A percentile compares a stretch with the other conserved stretches of the same genome.
These are phyloP conservation scores for Eucalyptus sp. DNA, from an alignment of 345 rosid genomes.

Conservation along the genomic window DNA sequence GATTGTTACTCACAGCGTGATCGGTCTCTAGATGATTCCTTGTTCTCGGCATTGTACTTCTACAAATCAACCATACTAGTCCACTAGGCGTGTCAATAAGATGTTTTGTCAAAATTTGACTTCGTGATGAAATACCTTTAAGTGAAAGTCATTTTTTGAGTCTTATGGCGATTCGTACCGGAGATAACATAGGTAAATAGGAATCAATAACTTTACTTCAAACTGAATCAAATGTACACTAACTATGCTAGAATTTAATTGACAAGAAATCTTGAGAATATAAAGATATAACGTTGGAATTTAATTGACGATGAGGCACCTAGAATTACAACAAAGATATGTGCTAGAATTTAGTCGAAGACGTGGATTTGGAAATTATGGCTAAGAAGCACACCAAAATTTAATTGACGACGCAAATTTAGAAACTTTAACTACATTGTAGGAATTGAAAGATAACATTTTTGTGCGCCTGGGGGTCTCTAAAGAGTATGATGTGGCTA, in stretches of 20 bases:
- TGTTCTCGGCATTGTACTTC: neutral
- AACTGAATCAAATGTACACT: neutral
- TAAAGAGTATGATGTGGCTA: neutral
- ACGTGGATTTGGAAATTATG: neutral
- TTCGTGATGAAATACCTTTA: neutral
- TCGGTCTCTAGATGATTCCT: neutral
- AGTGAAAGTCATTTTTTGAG: too few species aligned
- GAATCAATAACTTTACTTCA: neutral
- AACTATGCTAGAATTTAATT: too few species aligned
- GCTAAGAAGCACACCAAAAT: neutral
- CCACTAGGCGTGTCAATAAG: neutral
- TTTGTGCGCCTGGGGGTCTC: rapidly evolving
- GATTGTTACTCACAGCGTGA: neutral
- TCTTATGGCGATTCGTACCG: neutral
- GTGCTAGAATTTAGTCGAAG: too few species aligned
- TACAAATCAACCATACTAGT: too few species aligned
- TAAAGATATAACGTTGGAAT: neutral
- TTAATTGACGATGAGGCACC: neutral
- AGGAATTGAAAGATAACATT: neutral
- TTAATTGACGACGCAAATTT: neutral
- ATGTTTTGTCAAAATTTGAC: neutral
- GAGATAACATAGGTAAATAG: neutral
- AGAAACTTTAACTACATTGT: neutral
- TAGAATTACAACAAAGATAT: too few species aligned
- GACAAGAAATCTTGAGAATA: neutral